Percentiles rank a stretch among this genome's conserved stretches.
These are phyloP conservation scores for Trichocladium antarcticum DNA, from an alignment of 495 filamentous ascomycete genomes.

Conservation along the genomic window DNA sequence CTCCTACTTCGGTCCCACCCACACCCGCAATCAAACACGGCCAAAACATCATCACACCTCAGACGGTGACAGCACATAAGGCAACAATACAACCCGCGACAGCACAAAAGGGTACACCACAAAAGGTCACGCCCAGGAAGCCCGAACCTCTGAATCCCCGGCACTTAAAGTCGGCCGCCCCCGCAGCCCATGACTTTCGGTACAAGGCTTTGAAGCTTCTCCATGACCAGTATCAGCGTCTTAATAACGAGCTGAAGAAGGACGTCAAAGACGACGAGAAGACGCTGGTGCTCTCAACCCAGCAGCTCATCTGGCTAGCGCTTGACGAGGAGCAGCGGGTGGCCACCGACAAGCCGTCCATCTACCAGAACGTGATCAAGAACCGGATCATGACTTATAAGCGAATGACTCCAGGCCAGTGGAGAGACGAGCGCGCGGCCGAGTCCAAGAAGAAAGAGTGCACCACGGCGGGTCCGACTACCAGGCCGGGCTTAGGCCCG, in stretches of 20 bases:
- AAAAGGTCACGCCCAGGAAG: slow-evolving; percentile 21
- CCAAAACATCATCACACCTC: background rate
- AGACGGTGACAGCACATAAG: background rate
- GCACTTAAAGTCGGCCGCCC: slow-evolving; percentile 53
- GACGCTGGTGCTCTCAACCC: slow-evolving; percentile 47
- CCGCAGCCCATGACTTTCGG: slow-evolving; percentile 58
- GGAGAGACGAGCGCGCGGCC: slow-evolving; percentile 42
- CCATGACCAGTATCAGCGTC: slow-evolving; percentile 57
- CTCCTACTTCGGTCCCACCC: background rate
- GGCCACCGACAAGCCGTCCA: slow-evolving; percentile 49
- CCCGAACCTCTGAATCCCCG: slow-evolving; percentile 64
- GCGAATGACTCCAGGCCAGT: slow-evolving; percentile 57
- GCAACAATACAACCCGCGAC: background rate
- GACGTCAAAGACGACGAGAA: slow-evolving; percentile 33
- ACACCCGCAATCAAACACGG: background rate
- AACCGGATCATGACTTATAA: slow-evolving; percentile 61
- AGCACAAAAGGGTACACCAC: background rate
- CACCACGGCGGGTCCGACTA: slow-evolving; percentile 13
- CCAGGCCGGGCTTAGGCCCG: slow-evolving; percentile 18
- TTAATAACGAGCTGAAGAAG: slow-evolving; percentile 55
- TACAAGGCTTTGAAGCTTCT: slow-evolving; percentile 57
- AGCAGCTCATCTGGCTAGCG: slow-evolving; percentile 64
- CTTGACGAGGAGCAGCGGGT: slow-evolving; percentile 76
- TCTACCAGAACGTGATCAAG: slow-evolving; percentile 77
- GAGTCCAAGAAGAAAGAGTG: slow-evolving; percentile 23